Evolutionary conservation across 169 alveolate genomes (phyloP).

Genomic region (Cryptosporidium parvum): DNA sequence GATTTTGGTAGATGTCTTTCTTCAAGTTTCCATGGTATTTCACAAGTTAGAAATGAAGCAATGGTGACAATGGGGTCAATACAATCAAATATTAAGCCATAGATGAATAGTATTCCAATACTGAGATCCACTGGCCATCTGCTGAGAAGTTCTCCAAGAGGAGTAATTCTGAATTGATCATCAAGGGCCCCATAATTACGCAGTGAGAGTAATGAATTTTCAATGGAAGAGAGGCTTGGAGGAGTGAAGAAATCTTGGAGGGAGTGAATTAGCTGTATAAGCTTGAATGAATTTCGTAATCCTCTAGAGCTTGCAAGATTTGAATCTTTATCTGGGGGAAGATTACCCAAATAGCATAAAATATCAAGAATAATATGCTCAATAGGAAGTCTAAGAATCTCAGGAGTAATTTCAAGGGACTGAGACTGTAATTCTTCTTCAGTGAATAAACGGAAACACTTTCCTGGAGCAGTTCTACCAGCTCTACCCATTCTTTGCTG

Average conservation of each 20-base stretch:
- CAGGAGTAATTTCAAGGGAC: slow-evolving; percentile 72
- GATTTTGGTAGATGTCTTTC: slow-evolving; percentile 16
- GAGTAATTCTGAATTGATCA: slow-evolving; percentile 56
- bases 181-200: slow-evolving; percentile 53
- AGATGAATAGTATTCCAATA: slow-evolving; percentile 73
- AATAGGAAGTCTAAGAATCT: slow-evolving; percentile 49
- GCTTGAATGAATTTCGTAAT: background rate
- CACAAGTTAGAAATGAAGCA: slow-evolving; percentile 74
- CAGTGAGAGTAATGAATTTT: slow-evolving; percentile 26
- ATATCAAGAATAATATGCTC: slow-evolving; percentile 66
- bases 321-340: background rate
- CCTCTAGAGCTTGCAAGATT: background rate
- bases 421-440: slow-evolving; percentile 82
- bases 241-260: slow-evolving; percentile 61
- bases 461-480: slow-evolving; percentile 89
- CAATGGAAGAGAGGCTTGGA: slow-evolving; percentile 46
- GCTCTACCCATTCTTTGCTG: slow-evolving; percentile 92
- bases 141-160: slow-evolving; percentile 68
- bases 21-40: slow-evolving; percentile 70
- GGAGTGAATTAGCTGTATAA: slow-evolving; percentile 24
- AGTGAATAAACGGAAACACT: slow-evolving; percentile 88
- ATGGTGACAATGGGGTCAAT: slow-evolving; percentile 44
- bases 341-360: slow-evolving; percentile 8
- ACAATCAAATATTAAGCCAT: slow-evolving; percentile 69
- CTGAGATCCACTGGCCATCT: slow-evolving; percentile 77